Conservation (phyloP, 2,329 filamentous ascomycete species). For the Botryotinia convoluta region DNA sequence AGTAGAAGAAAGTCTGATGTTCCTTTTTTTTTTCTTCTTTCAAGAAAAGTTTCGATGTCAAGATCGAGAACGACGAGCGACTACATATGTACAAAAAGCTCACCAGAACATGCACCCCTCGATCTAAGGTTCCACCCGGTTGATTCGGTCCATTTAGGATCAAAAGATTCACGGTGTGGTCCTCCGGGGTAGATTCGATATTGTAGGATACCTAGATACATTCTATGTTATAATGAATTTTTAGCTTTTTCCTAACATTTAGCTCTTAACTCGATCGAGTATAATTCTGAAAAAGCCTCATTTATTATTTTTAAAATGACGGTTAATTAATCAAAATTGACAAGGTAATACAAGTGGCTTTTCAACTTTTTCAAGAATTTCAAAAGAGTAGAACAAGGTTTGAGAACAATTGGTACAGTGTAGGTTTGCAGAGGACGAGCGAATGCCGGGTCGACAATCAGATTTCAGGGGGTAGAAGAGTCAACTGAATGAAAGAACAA, state of each 20-base stretch:
- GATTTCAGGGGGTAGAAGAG: conserved; percentile 1
- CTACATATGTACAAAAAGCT: conserved; percentile 31
- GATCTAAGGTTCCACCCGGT: conserved; percentile 32
- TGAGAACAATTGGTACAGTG: not conserved
- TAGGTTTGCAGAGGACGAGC: not conserved
- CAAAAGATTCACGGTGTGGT: conserved; percentile 16
- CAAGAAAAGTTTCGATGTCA: not conserved
- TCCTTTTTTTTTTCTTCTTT: conserved; percentile 1
- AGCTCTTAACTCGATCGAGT: conserved; percentile 14
- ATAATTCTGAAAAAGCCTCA: conserved; percentile 3
- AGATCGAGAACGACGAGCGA: conserved; percentile 23
- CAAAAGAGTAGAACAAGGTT: not conserved
- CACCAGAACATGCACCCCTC: conserved; percentile 27
- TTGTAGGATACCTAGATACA: conserved; percentile 6
- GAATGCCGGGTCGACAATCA: conserved; percentile 9
- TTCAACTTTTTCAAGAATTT: not conserved
- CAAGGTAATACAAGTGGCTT: conserved; percentile 4
- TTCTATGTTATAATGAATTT: not conserved
- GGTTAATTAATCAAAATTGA: conserved; percentile 12
- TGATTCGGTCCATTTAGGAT: conserved; percentile 27
- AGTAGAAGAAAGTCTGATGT: conserved; percentile 19
- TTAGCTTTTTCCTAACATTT: not conserved
- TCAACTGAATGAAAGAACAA: not conserved
- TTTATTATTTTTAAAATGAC: conserved; percentile 9
- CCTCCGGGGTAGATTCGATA: conserved; percentile 24